Conservation (phyloP, 2,329 filamentous ascomycete species). For the Penicillium sp. region DNA sequence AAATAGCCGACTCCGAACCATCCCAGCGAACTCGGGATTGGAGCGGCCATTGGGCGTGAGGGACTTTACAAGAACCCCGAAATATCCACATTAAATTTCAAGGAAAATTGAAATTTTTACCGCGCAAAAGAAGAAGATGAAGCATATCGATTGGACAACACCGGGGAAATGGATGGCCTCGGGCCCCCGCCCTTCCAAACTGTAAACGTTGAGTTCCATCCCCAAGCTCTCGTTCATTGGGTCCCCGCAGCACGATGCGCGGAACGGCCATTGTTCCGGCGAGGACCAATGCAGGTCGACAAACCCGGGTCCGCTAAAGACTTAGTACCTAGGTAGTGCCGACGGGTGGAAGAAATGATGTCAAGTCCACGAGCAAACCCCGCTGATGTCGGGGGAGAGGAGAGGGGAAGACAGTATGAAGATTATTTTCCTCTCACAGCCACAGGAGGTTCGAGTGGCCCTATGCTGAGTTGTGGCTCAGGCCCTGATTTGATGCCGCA, state of each 20-base stretch:
- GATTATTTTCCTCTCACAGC: no score
- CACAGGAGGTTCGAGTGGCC: background rate
- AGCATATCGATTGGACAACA: conserved; percentile 8
- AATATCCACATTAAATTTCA: conserved; percentile 13
- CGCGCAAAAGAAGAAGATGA: conserved; percentile 4
- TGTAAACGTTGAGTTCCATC: conserved; percentile 11
- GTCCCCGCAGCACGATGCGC: conserved; percentile 4
- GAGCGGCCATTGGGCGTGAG: background rate
- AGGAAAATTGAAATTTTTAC: conserved; percentile 13
- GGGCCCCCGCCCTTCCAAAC: conserved; percentile 13
- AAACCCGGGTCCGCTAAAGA: conserved; percentile 9
- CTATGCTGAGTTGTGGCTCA: background rate
- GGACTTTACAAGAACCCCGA: background rate
- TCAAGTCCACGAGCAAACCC: conserved; percentile 1
- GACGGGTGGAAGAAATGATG: conserved; percentile 7
- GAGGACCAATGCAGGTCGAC: conserved; percentile 13
- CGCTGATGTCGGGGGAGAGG: background rate
- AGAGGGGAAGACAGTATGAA: background rate
- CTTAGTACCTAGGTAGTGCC: no score
- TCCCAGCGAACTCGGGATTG: background rate
- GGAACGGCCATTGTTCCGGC: conserved; percentile 3
- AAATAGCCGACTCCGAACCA: background rate
- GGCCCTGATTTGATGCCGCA: no score
- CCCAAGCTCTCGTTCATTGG: conserved; percentile 3
- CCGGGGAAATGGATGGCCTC: conserved; percentile 6